A percentile compares a stretch with the other conserved stretches of the same genome.
These are phyloP conservation scores for Trichomonas vaginalis DNA, from an alignment of 208 protist genomes.

Conservation along the genomic window DNA sequence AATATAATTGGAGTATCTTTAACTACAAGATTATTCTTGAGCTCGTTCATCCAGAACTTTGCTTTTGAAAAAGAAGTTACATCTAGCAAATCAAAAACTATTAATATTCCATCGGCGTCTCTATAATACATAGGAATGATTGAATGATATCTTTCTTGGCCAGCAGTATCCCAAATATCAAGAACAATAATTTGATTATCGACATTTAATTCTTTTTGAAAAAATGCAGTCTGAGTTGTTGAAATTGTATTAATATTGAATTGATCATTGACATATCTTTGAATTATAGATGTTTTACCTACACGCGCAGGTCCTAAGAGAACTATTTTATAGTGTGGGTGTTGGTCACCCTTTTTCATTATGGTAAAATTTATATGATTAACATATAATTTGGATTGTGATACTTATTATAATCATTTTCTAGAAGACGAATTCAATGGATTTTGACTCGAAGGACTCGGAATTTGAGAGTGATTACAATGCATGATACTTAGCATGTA, in stretches of 20 bases:
- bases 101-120: conserved; percentile 83
- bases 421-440: no score
- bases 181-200: background rate
- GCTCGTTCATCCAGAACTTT: background rate
- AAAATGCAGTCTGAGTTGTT: background rate
- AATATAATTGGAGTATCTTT: background rate
- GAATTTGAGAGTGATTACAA: no score
- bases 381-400: no score
- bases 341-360: background rate
- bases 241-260: background rate
- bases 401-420: no score
- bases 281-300: conserved; percentile 2
- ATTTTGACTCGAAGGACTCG: no score
- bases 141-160: conserved; percentile 68
- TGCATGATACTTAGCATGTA: no score
- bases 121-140: conserved; percentile 76
- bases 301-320: background rate
- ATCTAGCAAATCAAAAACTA: conserved; percentile 60
- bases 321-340: background rate
- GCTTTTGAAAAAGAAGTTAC: conserved; percentile 29
- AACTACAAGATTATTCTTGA: background rate
- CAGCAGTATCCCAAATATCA: conserved; percentile 16
- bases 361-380: background rate
- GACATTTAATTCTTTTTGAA: background rate
- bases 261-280: background rate